A percentile compares a stretch with the other conserved stretches of the same genome.
These are phyloP conservation scores for Moniliophthora roreri DNA, from an alignment of 1,284 basidiomycete species.

Conservation along the genomic window DNA sequence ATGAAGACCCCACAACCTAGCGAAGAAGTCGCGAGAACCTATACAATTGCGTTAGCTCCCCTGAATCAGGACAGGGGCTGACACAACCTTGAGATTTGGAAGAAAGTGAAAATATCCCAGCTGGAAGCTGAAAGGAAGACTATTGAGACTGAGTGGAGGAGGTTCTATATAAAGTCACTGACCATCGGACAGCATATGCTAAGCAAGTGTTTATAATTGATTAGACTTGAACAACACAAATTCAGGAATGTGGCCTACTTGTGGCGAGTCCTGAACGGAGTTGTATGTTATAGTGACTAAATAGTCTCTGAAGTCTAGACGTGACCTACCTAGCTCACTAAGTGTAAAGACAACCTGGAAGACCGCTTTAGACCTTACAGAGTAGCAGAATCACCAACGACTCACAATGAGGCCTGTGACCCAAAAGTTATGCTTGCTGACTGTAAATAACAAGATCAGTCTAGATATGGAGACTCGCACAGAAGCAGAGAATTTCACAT, in stretches of 20 bases:
- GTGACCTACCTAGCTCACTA: conserved; percentile 6
- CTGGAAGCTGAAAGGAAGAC: background rate
- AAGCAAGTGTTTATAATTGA: background rate
- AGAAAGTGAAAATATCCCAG: background rate
- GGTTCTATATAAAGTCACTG: background rate
- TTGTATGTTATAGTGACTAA: background rate
- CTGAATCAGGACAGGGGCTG: too few relatives aligned
- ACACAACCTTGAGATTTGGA: conserved; percentile 2
- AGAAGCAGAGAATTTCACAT: background rate
- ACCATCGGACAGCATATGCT: background rate
- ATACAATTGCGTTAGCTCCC: background rate
- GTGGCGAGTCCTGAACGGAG: too few relatives aligned
- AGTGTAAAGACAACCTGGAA: conserved; percentile 1
- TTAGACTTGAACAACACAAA: background rate
- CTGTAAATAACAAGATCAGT: background rate
- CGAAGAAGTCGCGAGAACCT: conserved; percentile 39
- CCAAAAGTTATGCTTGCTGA: conserved; percentile 4
- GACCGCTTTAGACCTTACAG: background rate
- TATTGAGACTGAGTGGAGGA: background rate
- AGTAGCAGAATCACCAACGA: background rate
- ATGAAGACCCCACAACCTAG: conserved; percentile 39
- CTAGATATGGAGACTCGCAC: too few relatives aligned
- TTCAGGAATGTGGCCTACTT: background rate
- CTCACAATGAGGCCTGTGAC: too few relatives aligned
- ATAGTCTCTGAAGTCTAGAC: background rate